Evolutionary conservation across 2,329 filamentous ascomycete species (phyloP).

Genomic region (Peltaster fructicola): DNA sequence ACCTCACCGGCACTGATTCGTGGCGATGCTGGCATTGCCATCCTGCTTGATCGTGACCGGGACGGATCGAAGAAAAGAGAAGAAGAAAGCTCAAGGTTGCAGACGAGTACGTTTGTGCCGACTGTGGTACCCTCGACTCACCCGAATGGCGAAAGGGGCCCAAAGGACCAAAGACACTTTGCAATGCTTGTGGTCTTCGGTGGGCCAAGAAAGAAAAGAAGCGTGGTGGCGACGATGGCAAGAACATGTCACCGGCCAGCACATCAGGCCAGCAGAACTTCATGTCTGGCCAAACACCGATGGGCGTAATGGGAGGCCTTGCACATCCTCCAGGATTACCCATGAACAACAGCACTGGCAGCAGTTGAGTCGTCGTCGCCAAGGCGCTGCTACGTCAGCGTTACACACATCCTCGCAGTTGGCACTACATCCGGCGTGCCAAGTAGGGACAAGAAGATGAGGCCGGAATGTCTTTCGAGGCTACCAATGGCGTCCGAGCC

Average conservation of each 20-base stretch:
- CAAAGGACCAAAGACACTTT: slow-evolving; percentile 80
- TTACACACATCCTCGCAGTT: too few relatives aligned
- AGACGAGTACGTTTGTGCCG: slow-evolving; percentile 86
- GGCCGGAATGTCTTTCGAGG: too few relatives aligned
- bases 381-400: too few relatives aligned
- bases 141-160: slow-evolving; percentile 95
- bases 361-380: too few relatives aligned
- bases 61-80: slow-evolving; percentile 63
- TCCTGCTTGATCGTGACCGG: slow-evolving; percentile 60
- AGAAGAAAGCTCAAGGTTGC: slow-evolving; percentile 68
- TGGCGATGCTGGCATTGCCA: slow-evolving; percentile 73
- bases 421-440: too few relatives aligned
- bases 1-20: slow-evolving; percentile 64
- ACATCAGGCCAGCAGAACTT: background rate
- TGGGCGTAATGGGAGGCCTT: slow-evolving; percentile 1
- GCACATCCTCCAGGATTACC: slow-evolving; percentile 2
- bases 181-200: slow-evolving; percentile 66
- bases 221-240: slow-evolving; percentile 12
- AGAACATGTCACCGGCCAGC: slow-evolving; percentile 3
- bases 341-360: slow-evolving; percentile 3
- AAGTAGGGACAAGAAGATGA: too few relatives aligned
- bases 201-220: slow-evolving; percentile 26
- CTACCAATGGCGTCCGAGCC: too few relatives aligned
- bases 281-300: background rate
- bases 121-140: slow-evolving; percentile 85